Conservation (phyloP, 2,329 filamentous ascomycete genomes). For the Nemania sp. region DNA sequence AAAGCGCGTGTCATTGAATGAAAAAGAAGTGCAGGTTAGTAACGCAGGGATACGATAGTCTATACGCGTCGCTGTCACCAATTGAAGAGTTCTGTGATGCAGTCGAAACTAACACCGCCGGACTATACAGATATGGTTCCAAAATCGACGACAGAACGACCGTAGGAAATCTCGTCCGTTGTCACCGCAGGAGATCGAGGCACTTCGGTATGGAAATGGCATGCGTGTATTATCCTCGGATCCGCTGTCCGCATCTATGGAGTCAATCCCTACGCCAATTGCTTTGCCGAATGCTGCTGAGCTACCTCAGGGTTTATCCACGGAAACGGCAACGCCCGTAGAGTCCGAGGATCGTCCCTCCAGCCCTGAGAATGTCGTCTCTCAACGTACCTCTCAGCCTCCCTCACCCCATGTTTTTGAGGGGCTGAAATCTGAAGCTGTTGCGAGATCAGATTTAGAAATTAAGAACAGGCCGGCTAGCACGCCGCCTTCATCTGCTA, state of each 20-base stretch:
- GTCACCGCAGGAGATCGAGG: constrained; percentile 79
- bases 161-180: constrained; percentile 88
- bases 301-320: constrained; percentile 35
- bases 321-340: constrained; percentile 34
- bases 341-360: constrained; percentile 39
- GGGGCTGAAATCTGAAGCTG: constrained; percentile 12
- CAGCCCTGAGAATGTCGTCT: constrained; percentile 40
- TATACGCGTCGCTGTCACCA: constrained; percentile 14
- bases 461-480: constrained; percentile 34
- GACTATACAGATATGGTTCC: constrained; percentile 89
- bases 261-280: constrained; percentile 50
- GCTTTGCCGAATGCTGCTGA: constrained; percentile 37
- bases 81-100: constrained; percentile 15
- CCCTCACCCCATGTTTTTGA: constrained; percentile 42
- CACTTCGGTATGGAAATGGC: constrained; percentile 65
- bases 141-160: constrained; percentile 93
- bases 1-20: constrained; percentile 85
- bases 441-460: constrained; percentile 34
- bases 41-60: background rate
- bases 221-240: constrained; percentile 65
- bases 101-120: constrained; percentile 41
- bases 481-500: constrained; percentile 45
- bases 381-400: constrained; percentile 41
- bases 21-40: constrained; percentile 95
- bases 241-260: constrained; percentile 47